Base-by-base conservation (phyloP, 2,329 filamentous ascomycete genomes). In the Ophiostoma ips region DNA sequence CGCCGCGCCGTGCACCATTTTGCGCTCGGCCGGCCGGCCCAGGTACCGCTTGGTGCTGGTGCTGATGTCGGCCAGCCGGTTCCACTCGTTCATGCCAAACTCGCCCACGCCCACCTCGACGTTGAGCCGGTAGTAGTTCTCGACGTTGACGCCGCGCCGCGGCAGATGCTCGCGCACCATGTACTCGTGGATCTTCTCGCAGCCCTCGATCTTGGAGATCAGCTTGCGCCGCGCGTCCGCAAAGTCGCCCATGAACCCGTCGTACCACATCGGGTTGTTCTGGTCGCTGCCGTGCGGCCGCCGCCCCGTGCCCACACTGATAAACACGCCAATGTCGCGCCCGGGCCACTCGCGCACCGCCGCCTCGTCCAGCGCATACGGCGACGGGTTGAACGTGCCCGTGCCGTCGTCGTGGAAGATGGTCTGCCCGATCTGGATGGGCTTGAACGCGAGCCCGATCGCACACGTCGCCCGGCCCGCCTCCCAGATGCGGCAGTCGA, bases 41-140 rank as follows among this genome's bases (percentile, higher is more conserved):
- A 98, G 76, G 62, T 96, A 98, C 55, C 83, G 79, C 57, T 86
- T 77, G 0, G 92, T 98, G 61, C 83, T 83, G 13, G 87, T 95
- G 68, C 87, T 95, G 67, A 98, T 96, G 48, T 95, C 90, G 24
- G 86, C 83, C n/a, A 96, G 70, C 3, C 89, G 79, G 59, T 87
- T 79, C 92, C 92, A 98, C 63, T 96, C 92, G 62, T 96, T 98
- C 88, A 98, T 96, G 48, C 86, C 90, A 63, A 95, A 96, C 62
- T 96, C 92, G 49, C 90, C 89, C 3, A 96, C 89, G 1, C 90
- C 92, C 15, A 95, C 82, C 62, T 96, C 89, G 37, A 96, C 92
- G 56, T 98, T 98, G n/a, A 96, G 71, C 8, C 92, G 84, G 64
- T 88, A 94, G 68, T 98, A 98, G 63, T 94, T 87, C 52, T 95